phyloP scores from a whole-genome alignment of 108 stramenopile genomes.

The Pseudonitzschia pungens region DNA sequence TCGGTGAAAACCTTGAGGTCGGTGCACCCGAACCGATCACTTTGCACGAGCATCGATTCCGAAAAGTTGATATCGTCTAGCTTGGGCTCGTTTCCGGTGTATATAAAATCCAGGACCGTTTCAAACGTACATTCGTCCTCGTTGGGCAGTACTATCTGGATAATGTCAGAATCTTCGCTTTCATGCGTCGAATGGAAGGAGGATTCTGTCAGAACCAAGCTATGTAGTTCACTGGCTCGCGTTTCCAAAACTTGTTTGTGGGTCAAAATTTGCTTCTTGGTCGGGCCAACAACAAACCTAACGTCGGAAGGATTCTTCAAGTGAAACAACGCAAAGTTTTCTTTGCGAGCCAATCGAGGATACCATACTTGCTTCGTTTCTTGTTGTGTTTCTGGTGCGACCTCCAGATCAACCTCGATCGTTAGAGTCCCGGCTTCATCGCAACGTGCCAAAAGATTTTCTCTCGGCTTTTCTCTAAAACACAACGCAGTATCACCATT shows the following conservation, averaged over 20 bases:
- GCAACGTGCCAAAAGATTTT: too few species aligned
- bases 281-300: background rate
- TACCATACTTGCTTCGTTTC: too few species aligned
- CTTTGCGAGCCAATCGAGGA: too few species aligned
- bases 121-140: background rate
- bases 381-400: too few species aligned
- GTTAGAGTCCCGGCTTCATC: too few species aligned
- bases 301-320: too few species aligned
- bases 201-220: background rate
- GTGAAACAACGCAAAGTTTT: too few species aligned
- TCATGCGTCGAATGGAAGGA: too few species aligned
- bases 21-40: constrained; percentile 1
- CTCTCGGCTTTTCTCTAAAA: too few species aligned
- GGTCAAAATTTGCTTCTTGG: background rate
- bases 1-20: constrained; percentile 8
- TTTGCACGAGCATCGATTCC: background rate
- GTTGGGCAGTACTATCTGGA: background rate
- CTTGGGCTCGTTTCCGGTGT: background rate
- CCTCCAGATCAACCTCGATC: too few species aligned
- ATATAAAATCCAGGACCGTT: background rate
- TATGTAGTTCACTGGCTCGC: background rate
- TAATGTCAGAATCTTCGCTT: background rate
- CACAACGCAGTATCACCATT: too few species aligned
- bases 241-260: background rate
- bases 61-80: background rate